Evolutionary conservation across 2,329 filamentous ascomycete genomes (phyloP).

Genomic region (Plenodomus lindquistii): DNA sequence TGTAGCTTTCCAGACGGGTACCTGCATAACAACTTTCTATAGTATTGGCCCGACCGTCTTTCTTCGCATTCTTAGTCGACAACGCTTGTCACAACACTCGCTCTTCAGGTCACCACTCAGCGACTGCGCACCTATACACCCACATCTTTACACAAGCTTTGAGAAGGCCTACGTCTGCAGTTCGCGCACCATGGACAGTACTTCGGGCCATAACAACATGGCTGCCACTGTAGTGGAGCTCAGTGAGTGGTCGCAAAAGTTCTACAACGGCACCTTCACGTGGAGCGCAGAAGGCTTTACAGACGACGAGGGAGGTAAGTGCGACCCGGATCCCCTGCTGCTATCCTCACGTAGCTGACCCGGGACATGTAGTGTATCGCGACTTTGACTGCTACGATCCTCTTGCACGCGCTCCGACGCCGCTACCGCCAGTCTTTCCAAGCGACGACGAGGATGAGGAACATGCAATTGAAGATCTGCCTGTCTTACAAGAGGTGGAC

Average conservation of each 20-base stretch:
- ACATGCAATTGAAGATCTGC: background rate
- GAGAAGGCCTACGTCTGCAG: too few relatives aligned
- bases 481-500: background rate
- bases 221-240: slow-evolving; percentile 6
- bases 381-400: slow-evolving; percentile 22
- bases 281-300: slow-evolving; percentile 31
- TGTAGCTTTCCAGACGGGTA: background rate
- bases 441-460: slow-evolving; percentile 7
- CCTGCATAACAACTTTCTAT: background rate
- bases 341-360: background rate
- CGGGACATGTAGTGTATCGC: slow-evolving; percentile 18
- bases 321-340: background rate
- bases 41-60: background rate
- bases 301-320: slow-evolving; percentile 28
- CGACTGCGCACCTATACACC: background rate
- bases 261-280: slow-evolving; percentile 35
- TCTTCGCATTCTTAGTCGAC: background rate
- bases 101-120: background rate
- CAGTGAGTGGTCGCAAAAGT: slow-evolving; percentile 29
- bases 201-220: background rate
- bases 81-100: background rate
- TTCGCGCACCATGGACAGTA: background rate
- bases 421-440: slow-evolving; percentile 17
- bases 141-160: background rate
- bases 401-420: slow-evolving; percentile 22